These are phyloP conservation scores for Conoideocrella luteorostrata DNA, from an alignment of 2,329 filamentous ascomycete genomes.

Conservation along the genomic window DNA sequence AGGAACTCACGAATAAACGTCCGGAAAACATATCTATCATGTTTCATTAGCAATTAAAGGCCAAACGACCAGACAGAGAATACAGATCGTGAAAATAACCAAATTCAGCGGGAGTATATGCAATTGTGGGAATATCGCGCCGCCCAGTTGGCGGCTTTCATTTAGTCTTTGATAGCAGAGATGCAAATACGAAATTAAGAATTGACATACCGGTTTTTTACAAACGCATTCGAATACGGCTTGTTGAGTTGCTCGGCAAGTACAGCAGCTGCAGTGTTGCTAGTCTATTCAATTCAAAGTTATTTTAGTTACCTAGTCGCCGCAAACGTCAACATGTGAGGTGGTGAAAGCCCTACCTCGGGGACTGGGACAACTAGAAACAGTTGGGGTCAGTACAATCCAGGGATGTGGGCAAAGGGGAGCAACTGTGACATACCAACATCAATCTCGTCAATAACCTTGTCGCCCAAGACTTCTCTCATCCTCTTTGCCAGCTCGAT, in stretches of 20 bases:
- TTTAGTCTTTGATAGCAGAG: no score
- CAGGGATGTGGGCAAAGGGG: conserved; percentile 13
- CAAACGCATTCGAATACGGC: conserved; percentile 73
- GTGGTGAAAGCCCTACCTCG: conserved; percentile 20
- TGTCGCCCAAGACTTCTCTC: conserved; percentile 57
- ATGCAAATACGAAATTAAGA: conserved; percentile 57
- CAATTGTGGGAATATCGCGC: no score
- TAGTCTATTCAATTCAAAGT: conserved; percentile 51
- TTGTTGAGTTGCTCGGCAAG: conserved; percentile 71
- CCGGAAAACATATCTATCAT: conserved; percentile 8
- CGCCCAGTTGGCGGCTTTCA: no score
- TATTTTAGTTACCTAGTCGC: no score
- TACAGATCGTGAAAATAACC: no score
- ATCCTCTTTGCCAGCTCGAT: conserved; percentile 71
- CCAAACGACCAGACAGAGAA: no score
- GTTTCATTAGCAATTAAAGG: no score
- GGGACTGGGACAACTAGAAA: conserved; percentile 63
- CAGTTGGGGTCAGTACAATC: conserved; percentile 1
- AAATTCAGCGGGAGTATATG: no score
- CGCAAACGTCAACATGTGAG: no score
- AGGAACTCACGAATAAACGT: conserved; percentile 17
- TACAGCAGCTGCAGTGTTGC: conserved; percentile 71
- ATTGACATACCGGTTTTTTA: conserved; percentile 88
- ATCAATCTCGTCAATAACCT: conserved; percentile 71
- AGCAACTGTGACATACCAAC: conserved; percentile 27